Evolutionary conservation across 306 rosid species (phyloP).

Genomic region (Gillenia trifoliata): DNA sequence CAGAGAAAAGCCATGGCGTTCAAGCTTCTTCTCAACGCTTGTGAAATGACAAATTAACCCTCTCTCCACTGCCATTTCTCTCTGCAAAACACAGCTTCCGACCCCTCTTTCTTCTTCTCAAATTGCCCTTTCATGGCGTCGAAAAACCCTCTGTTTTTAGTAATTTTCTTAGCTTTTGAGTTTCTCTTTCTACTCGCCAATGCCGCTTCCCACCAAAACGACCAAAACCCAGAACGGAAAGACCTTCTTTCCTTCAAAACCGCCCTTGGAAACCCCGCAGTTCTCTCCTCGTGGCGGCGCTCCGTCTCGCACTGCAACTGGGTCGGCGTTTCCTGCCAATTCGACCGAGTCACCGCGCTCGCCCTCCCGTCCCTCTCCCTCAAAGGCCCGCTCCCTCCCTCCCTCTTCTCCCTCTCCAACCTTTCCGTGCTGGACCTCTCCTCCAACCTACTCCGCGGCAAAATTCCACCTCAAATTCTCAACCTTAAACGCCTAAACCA

Average conservation of each 20-base stretch:
- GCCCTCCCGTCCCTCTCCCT: slow-evolving; percentile 49
- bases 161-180: slow-evolving; percentile 14
- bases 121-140: slow-evolving; percentile 13
- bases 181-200: slow-evolving; percentile 3
- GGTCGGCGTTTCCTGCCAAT: slow-evolving; percentile 66
- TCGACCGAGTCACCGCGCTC: slow-evolving; percentile 64
- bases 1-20: slow-evolving; percentile 22
- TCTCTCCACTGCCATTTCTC: background rate
- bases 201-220: slow-evolving; percentile 16
- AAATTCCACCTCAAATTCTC: slow-evolving; percentile 42
- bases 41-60: background rate
- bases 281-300: slow-evolving; percentile 52
- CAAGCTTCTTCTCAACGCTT: background rate
- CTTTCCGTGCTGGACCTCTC: slow-evolving; percentile 65
- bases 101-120: background rate
- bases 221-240: slow-evolving; percentile 34
- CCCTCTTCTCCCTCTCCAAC: slow-evolving; percentile 41
- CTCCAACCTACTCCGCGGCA: slow-evolving; percentile 52
- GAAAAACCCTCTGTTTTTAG: slow-evolving; percentile 17
- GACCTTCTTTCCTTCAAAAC: slow-evolving; percentile 64
- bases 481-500: slow-evolving; percentile 28
- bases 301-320: slow-evolving; percentile 61
- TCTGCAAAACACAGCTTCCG: background rate
- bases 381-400: slow-evolving; percentile 39
- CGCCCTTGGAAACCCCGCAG: slow-evolving; percentile 38